phyloP scores from a whole-genome alignment of 2,329 filamentous ascomycete species.

The Fusarium irregulare region DNA sequence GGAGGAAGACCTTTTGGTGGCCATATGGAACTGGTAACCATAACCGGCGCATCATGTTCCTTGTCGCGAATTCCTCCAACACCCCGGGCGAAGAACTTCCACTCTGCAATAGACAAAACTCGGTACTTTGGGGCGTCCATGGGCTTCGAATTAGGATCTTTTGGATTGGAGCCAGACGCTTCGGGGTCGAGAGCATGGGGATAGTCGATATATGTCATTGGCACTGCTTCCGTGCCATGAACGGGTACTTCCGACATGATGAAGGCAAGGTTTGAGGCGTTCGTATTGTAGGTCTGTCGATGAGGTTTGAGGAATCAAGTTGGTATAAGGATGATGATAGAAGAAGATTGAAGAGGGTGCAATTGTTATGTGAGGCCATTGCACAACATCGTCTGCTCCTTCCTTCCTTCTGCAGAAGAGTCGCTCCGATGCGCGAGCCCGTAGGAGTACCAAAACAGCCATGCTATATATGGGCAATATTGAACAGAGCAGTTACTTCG shows the following conservation, averaged over 20 bases:
- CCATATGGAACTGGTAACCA: constrained; percentile 58
- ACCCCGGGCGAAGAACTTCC: constrained; percentile 60
- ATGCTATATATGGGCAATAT: too few species aligned
- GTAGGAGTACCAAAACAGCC: too few species aligned
- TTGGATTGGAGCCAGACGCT: not conserved
- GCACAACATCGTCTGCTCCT: not conserved
- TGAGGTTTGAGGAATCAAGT: too few species aligned
- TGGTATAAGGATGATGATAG: not conserved
- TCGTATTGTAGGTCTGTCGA: not conserved
- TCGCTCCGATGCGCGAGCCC: too few species aligned
- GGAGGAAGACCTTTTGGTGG: constrained; percentile 60
- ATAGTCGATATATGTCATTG: not conserved
- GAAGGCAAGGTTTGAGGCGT: not conserved
- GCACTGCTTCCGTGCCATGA: not conserved
- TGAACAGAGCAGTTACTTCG: not conserved
- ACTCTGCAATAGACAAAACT: constrained; percentile 58
- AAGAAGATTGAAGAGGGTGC: not conserved
- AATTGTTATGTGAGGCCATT: not conserved
- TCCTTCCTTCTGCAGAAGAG: not conserved
- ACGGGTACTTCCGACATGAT: not conserved
- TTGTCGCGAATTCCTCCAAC: constrained; percentile 59
- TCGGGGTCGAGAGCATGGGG: not conserved
- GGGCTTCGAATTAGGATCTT: not conserved
- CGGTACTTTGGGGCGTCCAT: constrained; percentile 46
- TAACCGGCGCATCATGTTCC: constrained; percentile 57